A percentile compares a stretch with the other conserved stretches of the same genome.
Evolutionary conservation across 192 early-diverging fungal species (phyloP).

Genomic region (Backusella tarrabulga): DNA sequence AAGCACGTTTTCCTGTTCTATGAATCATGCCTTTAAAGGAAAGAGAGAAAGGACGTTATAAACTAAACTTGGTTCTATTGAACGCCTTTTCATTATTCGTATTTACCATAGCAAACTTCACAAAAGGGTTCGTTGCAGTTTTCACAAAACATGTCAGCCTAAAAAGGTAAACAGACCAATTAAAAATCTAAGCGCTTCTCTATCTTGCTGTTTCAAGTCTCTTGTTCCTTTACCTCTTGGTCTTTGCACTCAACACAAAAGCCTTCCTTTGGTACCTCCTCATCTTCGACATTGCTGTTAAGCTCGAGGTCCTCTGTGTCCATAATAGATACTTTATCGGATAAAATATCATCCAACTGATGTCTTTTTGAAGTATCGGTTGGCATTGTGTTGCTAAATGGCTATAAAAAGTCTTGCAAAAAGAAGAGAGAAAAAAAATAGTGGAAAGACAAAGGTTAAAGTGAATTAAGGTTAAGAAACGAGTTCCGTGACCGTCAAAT

Average conservation of each 20-base stretch:
- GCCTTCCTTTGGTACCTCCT: conserved; percentile 44
- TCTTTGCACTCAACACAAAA: conserved; percentile 91
- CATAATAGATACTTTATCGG: conserved; percentile 38
- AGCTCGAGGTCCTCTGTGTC: conserved; percentile 16
- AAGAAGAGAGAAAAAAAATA: neutral
- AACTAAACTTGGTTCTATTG: neutral
- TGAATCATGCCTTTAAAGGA: conserved; percentile 63
- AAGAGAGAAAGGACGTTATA: neutral
- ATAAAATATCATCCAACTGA: conserved; percentile 43
- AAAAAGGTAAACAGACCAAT: conserved; percentile 7
- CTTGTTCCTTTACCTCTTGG: conserved; percentile 45
- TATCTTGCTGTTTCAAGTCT: neutral
- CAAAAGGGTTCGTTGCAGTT: conserved; percentile 89
- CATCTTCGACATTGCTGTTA: conserved; percentile 9
- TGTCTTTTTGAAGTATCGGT: conserved; percentile 17
- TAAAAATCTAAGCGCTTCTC: neutral
- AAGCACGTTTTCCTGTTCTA: conserved; percentile 70
- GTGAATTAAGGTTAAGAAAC: neutral
- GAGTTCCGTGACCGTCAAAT: neutral
- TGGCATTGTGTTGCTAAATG: neutral
- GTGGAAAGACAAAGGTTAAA: neutral
- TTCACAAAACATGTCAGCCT: conserved; percentile 68
- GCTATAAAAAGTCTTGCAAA: neutral
- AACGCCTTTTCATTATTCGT: neutral
- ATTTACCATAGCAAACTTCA: conserved; percentile 77